Evolutionary conservation across 768 basidiomycete genomes (phyloP).

Genomic region (Suillus placidus): DNA sequence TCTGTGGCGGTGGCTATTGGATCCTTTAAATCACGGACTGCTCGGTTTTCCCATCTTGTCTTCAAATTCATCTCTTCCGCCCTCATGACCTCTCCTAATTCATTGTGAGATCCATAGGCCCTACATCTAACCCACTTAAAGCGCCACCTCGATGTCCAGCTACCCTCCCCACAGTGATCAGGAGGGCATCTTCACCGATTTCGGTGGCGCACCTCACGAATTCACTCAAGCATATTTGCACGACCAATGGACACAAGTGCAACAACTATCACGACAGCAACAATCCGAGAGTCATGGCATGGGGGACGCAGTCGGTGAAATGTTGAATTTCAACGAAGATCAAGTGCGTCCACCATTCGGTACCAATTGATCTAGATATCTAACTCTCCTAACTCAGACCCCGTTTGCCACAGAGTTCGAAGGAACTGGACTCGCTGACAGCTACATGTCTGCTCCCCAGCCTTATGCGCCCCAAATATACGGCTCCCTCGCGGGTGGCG

Average conservation of each 20-base stretch:
- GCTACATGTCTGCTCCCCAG: neutral
- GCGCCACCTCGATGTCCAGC: neutral
- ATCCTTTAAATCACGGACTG: slow-evolving; percentile 27
- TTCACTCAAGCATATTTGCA: neutral
- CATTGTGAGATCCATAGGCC: neutral
- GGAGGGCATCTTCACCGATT: neutral
- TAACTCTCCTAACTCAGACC: neutral
- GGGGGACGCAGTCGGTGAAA: neutral
- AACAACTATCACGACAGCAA: neutral
- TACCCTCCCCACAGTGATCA: neutral
- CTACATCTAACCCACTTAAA: neutral
- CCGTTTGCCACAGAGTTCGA: neutral
- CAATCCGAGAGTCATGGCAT: neutral
- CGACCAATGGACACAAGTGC: neutral
- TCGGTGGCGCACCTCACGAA: neutral
- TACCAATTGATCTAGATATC: neutral
- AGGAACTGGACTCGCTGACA: neutral
- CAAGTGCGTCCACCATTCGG: neutral
- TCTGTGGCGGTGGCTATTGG: slow-evolving; percentile 15
- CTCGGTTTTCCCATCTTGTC: slow-evolving; percentile 11
- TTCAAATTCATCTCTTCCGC: slow-evolving; percentile 1
- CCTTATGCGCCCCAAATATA: neutral
- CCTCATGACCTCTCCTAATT: neutral
- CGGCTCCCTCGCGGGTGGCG: neutral
- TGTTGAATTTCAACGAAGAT: neutral